Evolutionary conservation across 2,329 filamentous ascomycete species (phyloP), one percentile per base, ranked within the genome.

Genomic region (Trichoderma simmonsii): DNA sequence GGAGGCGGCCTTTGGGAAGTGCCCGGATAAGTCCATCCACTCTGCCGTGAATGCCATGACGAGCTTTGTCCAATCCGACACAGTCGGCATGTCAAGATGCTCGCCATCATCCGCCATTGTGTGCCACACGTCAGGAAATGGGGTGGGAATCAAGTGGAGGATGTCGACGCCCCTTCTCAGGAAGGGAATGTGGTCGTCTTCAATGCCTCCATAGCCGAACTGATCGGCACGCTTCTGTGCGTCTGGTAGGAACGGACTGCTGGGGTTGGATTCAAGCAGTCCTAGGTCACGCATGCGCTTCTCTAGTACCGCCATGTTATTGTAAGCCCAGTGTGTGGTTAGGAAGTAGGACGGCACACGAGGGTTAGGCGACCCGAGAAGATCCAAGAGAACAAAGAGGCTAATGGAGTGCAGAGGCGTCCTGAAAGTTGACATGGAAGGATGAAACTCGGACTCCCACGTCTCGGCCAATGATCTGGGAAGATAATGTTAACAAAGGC

Each of bases 111-210:
- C 96, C 0, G 90, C 84, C 77, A 94, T 89, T 1, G 86, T 91
- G 82, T 99, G 96, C 96, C 96, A 99, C 1, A 97, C 92, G 0
- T 75, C 60, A 0, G 95, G 95, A 79, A 98, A 98, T 0, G 91
- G 91, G 4, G 85, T 86, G 0, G 95, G 94, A 71, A 99, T 98
- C 30, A 99, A 81, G 82, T 99, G 96, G 72, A 99, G 81, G 18
- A 98, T 87, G 32, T 97, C 91, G 0, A 98, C 95, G 1, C 96
- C 96, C 43, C 93, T 88, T 43, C 84, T 84, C 86, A 98, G 90
- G 77, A 99, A 99, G 0, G 96, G 96, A 6, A 98, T 81, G 80
- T 99, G 96, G 78, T 99, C 96, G 79, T 99, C 96, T 74, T 90
- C 86, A 11, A 97, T 89, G 72, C 81, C 89, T 60, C 80, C 85